These are phyloP conservation scores for Fusarium domesticum DNA, from an alignment of 2,329 filamentous ascomycete species.

Conservation along the genomic window DNA sequence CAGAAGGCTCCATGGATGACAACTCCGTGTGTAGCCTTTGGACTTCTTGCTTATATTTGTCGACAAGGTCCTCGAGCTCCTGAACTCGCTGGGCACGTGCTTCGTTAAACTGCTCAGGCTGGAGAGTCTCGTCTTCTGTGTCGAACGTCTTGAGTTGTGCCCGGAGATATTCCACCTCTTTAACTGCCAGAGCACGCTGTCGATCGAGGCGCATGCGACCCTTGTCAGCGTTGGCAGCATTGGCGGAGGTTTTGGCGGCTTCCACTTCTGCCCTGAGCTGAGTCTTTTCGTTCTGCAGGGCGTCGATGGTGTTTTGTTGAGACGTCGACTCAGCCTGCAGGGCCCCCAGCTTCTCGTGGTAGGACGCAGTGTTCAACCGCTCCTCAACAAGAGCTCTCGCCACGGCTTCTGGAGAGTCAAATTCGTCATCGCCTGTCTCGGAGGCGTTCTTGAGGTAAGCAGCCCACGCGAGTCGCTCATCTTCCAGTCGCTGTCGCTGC, in stretches of 20 bases:
- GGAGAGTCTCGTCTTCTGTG: constrained; percentile 81
- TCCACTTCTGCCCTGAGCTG: constrained; percentile 67
- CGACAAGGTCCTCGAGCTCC: constrained; percentile 81
- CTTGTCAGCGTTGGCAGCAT: constrained; percentile 57
- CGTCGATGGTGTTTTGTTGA: constrained; percentile 71
- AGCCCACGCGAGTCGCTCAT: constrained; percentile 84
- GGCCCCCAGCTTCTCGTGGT: constrained; percentile 77
- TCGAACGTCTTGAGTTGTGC: constrained; percentile 89
- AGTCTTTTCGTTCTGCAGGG: constrained; percentile 66
- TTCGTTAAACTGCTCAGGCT: constrained; percentile 74
- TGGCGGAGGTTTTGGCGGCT: constrained; percentile 55
- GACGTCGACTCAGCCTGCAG: constrained; percentile 75
- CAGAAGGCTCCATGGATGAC: constrained; percentile 55
- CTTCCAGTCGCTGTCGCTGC: constrained; percentile 82
- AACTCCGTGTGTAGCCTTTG: constrained; percentile 72
- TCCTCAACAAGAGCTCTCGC: constrained; percentile 82
- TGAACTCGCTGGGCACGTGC: constrained; percentile 70
- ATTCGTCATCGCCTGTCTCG: constrained; percentile 62
- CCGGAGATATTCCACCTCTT: constrained; percentile 91
- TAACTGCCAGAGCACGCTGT: constrained; percentile 78
- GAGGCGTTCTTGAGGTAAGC: constrained; percentile 73
- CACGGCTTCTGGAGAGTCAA: constrained; percentile 83
- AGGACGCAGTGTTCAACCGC: constrained; percentile 71
- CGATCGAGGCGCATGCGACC: constrained; percentile 74
- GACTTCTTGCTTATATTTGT: constrained; percentile 80